Percentiles rank a stretch among this genome's conserved stretches.
Conservation (phyloP, 306 rosid genomes). For the Vigna mungo region DNA sequence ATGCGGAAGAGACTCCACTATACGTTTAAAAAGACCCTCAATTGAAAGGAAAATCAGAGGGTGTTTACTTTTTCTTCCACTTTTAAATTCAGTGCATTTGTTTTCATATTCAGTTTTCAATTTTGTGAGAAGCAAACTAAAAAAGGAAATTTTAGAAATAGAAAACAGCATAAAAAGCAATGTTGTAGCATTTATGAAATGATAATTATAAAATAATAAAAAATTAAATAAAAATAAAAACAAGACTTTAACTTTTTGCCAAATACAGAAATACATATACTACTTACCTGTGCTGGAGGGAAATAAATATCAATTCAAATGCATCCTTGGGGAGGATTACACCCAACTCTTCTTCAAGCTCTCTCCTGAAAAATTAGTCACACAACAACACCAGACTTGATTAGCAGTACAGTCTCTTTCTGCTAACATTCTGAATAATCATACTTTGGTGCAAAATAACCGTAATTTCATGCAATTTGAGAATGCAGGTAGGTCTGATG, state of each 20-base stretch:
- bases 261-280: slow-evolving; percentile 11
- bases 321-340: slow-evolving; percentile 85
- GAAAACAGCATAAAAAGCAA: slow-evolving; percentile 16
- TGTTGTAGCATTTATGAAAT: not conserved
- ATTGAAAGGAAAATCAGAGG: slow-evolving; percentile 24
- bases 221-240: slow-evolving; percentile 17
- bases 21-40: slow-evolving; percentile 8
- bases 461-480: too few species aligned
- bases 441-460: not conserved
- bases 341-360: slow-evolving; percentile 95
- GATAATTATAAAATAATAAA: slow-evolving; percentile 9
- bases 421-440: slow-evolving; percentile 9
- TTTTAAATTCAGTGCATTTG: slow-evolving; percentile 22
- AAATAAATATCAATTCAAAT: slow-evolving; percentile 80
- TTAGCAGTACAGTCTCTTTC: slow-evolving; percentile 26
- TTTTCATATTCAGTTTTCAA: slow-evolving; percentile 28
- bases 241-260: not conserved
- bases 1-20: slow-evolving; percentile 5
- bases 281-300: slow-evolving; percentile 81
- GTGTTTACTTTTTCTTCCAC: not conserved
- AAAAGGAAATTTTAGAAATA: not conserved
- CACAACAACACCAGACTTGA: slow-evolving; percentile 27
- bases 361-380: slow-evolving; percentile 72
- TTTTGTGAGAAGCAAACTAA: not conserved
- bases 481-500: too few species aligned